These are phyloP conservation scores for Amanita pseudoporphyria DNA, from an alignment of 768 basidiomycete genomes.

Conservation along the genomic window DNA sequence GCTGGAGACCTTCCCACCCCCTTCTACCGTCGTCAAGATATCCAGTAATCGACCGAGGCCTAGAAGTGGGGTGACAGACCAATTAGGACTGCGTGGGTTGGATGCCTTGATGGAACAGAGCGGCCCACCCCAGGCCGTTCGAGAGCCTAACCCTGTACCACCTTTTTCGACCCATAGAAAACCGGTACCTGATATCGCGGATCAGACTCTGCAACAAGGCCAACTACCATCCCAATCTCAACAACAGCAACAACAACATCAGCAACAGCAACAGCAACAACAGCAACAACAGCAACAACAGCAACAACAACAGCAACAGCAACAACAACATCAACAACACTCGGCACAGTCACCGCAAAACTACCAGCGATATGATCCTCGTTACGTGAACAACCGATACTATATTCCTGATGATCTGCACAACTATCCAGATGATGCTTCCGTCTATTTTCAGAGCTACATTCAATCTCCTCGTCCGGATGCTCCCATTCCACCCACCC, in stretches of 20 bases:
- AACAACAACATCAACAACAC: conserved; percentile 3
- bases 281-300: conserved; percentile 4
- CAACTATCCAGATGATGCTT: conserved; percentile 49
- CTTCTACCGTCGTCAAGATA: conserved; percentile 8
- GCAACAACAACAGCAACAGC: conserved; percentile 6
- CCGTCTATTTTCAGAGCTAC: conserved; percentile 50
- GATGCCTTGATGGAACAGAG: conserved; percentile 47
- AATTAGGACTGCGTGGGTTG: conserved; percentile 49
- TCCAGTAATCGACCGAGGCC: conserved; percentile 36
- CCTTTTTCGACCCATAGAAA: conserved; percentile 18
- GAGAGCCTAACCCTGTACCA: conserved; percentile 16
- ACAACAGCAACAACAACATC: too few species aligned
- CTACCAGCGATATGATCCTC: conserved; percentile 12
- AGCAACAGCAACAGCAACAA: conserved; percentile 16
- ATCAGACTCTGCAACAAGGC: conserved; percentile 12
- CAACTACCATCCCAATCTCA: conserved; percentile 6
- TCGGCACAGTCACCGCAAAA: not conserved
- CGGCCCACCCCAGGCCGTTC: conserved; percentile 12
- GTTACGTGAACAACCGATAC: conserved; percentile 21
- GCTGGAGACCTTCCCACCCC: conserved; percentile 14
- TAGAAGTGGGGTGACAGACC: conserved; percentile 51
- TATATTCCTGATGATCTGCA: conserved; percentile 46
- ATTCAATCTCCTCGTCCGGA: conserved; percentile 54
- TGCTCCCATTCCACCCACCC: conserved; percentile 74
- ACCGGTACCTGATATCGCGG: conserved; percentile 9